Percentiles rank a stretch among this genome's conserved stretches.
Conservation (phyloP, 768 basidiomycete species). For the Pleurotus salmoneostramineus region DNA sequence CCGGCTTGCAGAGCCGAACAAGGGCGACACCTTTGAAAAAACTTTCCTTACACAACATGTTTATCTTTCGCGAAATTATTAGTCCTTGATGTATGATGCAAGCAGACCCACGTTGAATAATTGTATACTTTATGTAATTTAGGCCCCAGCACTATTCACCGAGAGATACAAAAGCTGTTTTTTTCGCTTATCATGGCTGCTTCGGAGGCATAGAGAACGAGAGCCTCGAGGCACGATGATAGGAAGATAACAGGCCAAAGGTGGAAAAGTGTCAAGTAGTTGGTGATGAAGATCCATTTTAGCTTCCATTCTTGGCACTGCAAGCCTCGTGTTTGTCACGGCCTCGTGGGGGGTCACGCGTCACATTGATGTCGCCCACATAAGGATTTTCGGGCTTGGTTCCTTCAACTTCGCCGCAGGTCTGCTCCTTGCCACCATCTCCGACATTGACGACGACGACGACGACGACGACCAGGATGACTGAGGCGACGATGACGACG, state of each 20-base stretch:
- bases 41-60: not conserved
- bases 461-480: slow-evolving; percentile 18
- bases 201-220: not conserved
- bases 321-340: slow-evolving; percentile 5
- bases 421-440: slow-evolving; percentile 4
- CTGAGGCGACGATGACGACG: slow-evolving; percentile 24
- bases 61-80: not conserved
- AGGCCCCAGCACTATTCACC: too few species aligned
- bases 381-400: slow-evolving; percentile 5
- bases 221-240: slow-evolving; percentile 2
- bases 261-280: not conserved
- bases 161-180: not conserved
- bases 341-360: not conserved
- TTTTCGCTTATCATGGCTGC: not conserved
- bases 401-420: not conserved
- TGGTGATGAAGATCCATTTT: not conserved
- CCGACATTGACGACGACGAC: slow-evolving; percentile 13
- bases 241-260: not conserved
- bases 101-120: not conserved
- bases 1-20: not conserved
- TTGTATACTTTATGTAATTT: not conserved
- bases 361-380: slow-evolving; percentile 2
- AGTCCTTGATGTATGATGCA: not conserved
- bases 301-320: slow-evolving; percentile 1
- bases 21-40: not conserved